phyloP scores from a whole-genome alignment of 768 basidiomycete genomes.

The Termitomyces bulborhizus region DNA sequence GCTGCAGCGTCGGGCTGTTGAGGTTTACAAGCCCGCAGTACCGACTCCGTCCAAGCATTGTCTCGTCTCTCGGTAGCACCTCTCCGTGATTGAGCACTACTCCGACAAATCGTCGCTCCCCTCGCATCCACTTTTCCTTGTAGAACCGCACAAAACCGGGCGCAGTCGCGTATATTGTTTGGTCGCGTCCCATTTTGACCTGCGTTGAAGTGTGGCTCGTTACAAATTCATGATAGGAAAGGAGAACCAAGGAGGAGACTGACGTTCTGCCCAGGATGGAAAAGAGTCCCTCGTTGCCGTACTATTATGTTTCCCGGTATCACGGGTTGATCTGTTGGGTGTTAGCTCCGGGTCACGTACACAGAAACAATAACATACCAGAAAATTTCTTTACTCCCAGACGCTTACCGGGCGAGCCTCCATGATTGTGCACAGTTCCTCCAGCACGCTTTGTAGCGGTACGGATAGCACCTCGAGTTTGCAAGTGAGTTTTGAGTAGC shows the following conservation, averaged over 20 bases:
- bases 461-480: conserved; percentile 63
- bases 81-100: conserved; percentile 81
- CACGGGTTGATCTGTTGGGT: conserved; percentile 72
- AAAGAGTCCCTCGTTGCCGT: conserved; percentile 86
- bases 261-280: conserved; percentile 94
- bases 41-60: conserved; percentile 70
- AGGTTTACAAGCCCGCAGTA: conserved; percentile 76
- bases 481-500: background rate
- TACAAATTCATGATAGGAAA: background rate
- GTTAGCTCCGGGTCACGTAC: background rate
- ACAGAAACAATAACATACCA: conserved; percentile 40
- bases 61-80: conserved; percentile 78
- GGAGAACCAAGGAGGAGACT: conserved; percentile 18
- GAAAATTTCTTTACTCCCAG: conserved; percentile 96
- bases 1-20: conserved; percentile 25
- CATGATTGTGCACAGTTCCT: conserved; percentile 88
- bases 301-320: conserved; percentile 95
- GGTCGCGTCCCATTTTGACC: conserved; percentile 91
- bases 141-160: conserved; percentile 96
- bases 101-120: conserved; percentile 77
- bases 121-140: conserved; percentile 68
- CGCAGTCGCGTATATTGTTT: conserved; percentile 85
- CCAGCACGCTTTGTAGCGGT: conserved; percentile 97
- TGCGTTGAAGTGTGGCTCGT: conserved; percentile 23
- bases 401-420: conserved; percentile 89